These are phyloP conservation scores for Pseudonitzschia pungens DNA, from an alignment of 108 stramenopile species.

Conservation along the genomic window DNA sequence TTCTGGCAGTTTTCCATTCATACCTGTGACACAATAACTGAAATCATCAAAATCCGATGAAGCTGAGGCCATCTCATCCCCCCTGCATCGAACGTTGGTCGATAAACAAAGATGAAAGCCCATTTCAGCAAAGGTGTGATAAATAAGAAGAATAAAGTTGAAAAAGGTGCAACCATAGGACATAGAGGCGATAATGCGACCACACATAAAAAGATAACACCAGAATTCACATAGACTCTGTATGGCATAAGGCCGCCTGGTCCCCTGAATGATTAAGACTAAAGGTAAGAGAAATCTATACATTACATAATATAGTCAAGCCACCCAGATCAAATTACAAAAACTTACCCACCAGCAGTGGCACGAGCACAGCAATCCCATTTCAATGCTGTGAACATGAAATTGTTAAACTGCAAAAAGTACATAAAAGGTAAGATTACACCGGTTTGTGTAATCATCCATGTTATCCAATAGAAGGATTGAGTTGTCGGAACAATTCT, in stretches of 20 bases:
- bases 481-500: constrained; percentile 22
- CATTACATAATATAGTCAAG: not conserved
- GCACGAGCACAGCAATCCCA: constrained; percentile 27
- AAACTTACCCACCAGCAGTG: constrained; percentile 29
- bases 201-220: constrained; percentile 76
- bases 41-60: constrained; percentile 63
- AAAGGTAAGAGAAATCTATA: not conserved
- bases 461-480: constrained; percentile 43
- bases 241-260: constrained; percentile 79
- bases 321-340: not conserved
- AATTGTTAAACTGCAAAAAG: constrained; percentile 74
- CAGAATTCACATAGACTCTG: constrained; percentile 79
- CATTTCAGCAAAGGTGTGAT: constrained; percentile 66
- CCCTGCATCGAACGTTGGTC: constrained; percentile 52
- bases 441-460: constrained; percentile 72
- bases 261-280: constrained; percentile 15
- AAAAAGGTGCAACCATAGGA: constrained; percentile 70
- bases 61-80: constrained; percentile 77
- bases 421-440: constrained; percentile 69
- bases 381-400: constrained; percentile 41
- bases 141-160: constrained; percentile 64
- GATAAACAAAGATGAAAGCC: constrained; percentile 71
- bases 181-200: constrained; percentile 69
- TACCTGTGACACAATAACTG: constrained; percentile 40
- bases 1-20: not conserved